Evolutionary conservation across 768 basidiomycete genomes (phyloP).

Genomic region (Calvatia gigantea): DNA sequence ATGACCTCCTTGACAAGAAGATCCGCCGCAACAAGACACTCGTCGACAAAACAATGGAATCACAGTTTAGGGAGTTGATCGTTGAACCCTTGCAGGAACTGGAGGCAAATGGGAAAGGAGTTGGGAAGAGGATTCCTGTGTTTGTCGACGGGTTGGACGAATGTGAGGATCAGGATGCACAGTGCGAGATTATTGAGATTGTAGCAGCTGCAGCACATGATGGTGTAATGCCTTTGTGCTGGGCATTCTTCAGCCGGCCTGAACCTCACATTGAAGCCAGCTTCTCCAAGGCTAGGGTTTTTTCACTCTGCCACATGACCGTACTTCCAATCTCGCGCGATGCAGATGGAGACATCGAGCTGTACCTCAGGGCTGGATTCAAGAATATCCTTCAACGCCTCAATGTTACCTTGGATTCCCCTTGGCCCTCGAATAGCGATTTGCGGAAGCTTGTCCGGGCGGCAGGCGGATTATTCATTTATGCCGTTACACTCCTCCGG

Average conservation of each 20-base stretch:
- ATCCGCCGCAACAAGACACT: background rate
- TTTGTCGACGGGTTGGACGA: background rate
- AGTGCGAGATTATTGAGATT: background rate
- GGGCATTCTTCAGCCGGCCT: background rate
- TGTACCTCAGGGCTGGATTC: background rate
- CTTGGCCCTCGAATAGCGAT: slow-evolving; percentile 12
- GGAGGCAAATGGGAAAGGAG: background rate
- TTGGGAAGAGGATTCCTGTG: background rate
- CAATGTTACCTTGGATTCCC: background rate
- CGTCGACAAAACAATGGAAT: background rate
- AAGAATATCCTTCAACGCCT: background rate
- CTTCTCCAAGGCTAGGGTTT: background rate
- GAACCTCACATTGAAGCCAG: background rate
- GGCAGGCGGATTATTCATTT: slow-evolving; percentile 23
- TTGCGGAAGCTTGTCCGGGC: slow-evolving; percentile 15
- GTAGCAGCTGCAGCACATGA: background rate
- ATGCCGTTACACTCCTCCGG: slow-evolving; percentile 22
- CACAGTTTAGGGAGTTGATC: background rate
- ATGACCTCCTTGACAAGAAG: background rate
- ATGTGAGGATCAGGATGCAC: background rate
- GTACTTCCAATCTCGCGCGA: background rate
- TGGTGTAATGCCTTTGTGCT: background rate
- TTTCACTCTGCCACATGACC: background rate
- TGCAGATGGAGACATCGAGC: background rate
- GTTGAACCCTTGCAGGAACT: background rate